Conservation (phyloP, 1,284 basidiomycete genomes). For the Retiboletus flavoniger region DNA sequence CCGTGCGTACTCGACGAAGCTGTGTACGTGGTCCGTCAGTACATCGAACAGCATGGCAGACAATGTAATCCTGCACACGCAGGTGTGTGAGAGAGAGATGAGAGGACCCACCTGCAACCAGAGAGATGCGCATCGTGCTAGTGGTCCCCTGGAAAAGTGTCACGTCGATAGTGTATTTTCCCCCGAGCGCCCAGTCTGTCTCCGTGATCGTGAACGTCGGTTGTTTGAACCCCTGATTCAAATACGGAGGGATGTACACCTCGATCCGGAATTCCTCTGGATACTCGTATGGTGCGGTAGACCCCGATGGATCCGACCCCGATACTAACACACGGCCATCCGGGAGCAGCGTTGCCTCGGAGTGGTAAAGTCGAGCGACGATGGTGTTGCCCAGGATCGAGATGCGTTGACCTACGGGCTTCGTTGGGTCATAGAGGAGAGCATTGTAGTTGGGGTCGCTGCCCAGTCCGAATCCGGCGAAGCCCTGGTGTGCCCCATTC, state of each 20-base stretch:
- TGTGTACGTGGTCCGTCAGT: conserved; percentile 23
- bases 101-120: conserved; percentile 51
- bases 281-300: conserved; percentile 40
- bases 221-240: conserved; percentile 54
- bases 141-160: conserved; percentile 56
- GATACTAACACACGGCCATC: conserved; percentile 72
- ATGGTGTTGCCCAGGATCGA: conserved; percentile 69
- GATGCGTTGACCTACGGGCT: conserved; percentile 58
- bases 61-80: neutral
- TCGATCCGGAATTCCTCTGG: conserved; percentile 75
- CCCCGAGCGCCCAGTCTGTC: conserved; percentile 62
- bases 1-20: conserved; percentile 76
- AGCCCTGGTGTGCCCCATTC: conserved; percentile 63
- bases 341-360: conserved; percentile 64
- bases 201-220: conserved; percentile 56
- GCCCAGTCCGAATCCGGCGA: conserved; percentile 72
- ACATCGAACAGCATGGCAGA: neutral
- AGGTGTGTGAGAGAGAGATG: neutral
- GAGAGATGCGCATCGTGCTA: conserved; percentile 57
- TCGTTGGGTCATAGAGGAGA: conserved; percentile 65
- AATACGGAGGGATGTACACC: conserved; percentile 74
- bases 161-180: conserved; percentile 51
- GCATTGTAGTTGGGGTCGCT: conserved; percentile 63
- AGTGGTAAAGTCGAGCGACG: conserved; percentile 82
- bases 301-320: conserved; percentile 68